These are phyloP conservation scores for Stemphylium beticola DNA, from an alignment of 2,329 filamentous ascomycete species.

Conservation along the genomic window DNA sequence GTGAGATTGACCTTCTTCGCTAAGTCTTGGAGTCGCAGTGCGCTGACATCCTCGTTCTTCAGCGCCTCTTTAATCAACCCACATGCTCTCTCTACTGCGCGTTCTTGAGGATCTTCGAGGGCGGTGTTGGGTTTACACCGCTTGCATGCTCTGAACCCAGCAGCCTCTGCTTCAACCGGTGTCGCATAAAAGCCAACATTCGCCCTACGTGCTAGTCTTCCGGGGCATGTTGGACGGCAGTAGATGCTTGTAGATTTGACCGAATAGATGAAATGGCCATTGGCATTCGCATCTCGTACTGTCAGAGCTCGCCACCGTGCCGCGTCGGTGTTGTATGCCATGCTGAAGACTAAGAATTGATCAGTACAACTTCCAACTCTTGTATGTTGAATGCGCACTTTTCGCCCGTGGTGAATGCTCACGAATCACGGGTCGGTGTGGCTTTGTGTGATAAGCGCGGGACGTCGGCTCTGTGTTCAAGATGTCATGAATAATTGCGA, in stretches of 20 bases:
- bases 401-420: not conserved
- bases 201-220: slow-evolving; percentile 64
- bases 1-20: slow-evolving; percentile 60
- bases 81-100: slow-evolving; percentile 51
- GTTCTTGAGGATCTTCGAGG: slow-evolving; percentile 52
- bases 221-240: slow-evolving; percentile 66
- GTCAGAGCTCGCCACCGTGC: slow-evolving; percentile 52
- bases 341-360: slow-evolving; percentile 4
- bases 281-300: slow-evolving; percentile 52
- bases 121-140: slow-evolving; percentile 58
- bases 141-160: slow-evolving; percentile 64
- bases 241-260: slow-evolving; percentile 65
- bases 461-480: not conserved
- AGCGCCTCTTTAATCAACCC: slow-evolving; percentile 36
- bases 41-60: slow-evolving; percentile 24
- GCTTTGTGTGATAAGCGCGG: too few species aligned
- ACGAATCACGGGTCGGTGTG: too few species aligned
- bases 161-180: slow-evolving; percentile 54
- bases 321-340: slow-evolving; percentile 42
- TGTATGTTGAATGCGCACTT: not conserved
- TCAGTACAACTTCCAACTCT: not conserved
- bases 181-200: slow-evolving; percentile 63
- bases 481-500: not conserved
- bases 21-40: slow-evolving; percentile 54
- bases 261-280: slow-evolving; percentile 60